Conservation (phyloP, 139 green algal species). For the Astrephomene gubernaculifera region DNA sequence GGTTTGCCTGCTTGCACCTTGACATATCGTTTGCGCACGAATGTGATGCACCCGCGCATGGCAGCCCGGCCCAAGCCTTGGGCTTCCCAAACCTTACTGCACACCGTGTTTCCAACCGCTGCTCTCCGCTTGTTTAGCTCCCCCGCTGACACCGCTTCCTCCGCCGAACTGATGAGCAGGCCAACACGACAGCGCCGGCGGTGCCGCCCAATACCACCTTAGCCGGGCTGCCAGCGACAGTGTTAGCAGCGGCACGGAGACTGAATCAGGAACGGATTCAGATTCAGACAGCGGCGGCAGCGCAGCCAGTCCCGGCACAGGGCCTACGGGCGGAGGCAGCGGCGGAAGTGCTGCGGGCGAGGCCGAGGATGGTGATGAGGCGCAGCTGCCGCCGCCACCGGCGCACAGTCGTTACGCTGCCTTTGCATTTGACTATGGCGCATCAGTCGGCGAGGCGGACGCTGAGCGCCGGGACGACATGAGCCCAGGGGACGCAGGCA, state of each 20-base stretch:
- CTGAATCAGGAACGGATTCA: conserved; percentile 1
- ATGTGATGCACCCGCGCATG: no score
- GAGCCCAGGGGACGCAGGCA: background rate
- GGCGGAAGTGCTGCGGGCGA: background rate
- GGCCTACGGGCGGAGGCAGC: no score
- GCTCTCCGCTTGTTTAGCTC: no score
- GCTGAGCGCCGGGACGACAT: background rate
- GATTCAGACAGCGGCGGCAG: conserved; percentile 18
- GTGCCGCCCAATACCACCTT: background rate
- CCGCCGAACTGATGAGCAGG: background rate
- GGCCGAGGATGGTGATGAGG: background rate
- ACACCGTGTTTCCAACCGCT: no score
- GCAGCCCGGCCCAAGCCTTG: no score
- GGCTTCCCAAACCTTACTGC: no score
- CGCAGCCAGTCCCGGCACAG: no score
- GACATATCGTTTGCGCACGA: no score
- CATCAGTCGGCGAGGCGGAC: background rate
- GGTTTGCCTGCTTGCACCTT: no score
- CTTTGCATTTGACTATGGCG: conserved; percentile 51
- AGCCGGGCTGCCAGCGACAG: background rate
- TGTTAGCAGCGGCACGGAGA: background rate
- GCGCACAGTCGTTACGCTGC: conserved; percentile 13
- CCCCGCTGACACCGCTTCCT: background rate
- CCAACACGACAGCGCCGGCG: background rate
- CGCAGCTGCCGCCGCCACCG: background rate